phyloP scores from a whole-genome alignment of 2,329 filamentous ascomycete genomes.

The Chaetomiaceae sp. region DNA sequence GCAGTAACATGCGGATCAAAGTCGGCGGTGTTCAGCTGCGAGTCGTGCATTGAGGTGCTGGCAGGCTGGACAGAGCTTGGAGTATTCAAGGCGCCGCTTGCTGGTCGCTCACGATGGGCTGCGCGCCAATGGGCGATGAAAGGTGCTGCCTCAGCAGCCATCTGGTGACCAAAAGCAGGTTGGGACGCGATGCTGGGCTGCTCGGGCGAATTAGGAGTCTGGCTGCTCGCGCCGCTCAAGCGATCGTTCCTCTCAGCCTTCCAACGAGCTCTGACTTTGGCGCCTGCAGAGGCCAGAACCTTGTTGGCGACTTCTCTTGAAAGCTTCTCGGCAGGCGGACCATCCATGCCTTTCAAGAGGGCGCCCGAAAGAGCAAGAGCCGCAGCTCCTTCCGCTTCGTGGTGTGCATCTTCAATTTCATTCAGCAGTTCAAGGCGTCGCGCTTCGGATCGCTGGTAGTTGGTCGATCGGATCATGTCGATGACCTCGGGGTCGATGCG shows the following conservation, averaged over 20 bases:
- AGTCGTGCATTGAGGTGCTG: neutral
- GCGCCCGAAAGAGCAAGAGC: neutral
- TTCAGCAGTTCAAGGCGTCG: conserved; percentile 2
- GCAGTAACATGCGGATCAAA: neutral
- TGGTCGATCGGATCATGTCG: conserved; percentile 16
- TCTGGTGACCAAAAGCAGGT: neutral
- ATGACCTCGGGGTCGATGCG: conserved; percentile 20
- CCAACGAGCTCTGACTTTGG: conserved; percentile 8
- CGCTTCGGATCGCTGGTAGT: conserved; percentile 14
- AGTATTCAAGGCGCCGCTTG: neutral
- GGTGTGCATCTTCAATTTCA: conserved; percentile 12
- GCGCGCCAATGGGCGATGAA: neutral
- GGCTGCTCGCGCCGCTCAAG: neutral
- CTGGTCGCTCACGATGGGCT: neutral
- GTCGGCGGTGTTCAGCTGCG: neutral
- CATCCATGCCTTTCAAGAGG: conserved; percentile 9
- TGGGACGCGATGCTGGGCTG: neutral
- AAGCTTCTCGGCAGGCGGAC: conserved; percentile 7
- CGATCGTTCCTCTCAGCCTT: conserved; percentile 6
- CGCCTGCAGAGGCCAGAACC: neutral
- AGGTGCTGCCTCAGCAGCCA: neutral
- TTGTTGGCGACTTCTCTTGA: conserved; percentile 8
- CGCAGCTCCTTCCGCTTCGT: neutral
- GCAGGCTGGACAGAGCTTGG: neutral
- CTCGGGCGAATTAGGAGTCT: neutral